These are phyloP conservation scores for Zasmidium cellare DNA, from an alignment of 2,329 filamentous ascomycete species.

Conservation along the genomic window DNA sequence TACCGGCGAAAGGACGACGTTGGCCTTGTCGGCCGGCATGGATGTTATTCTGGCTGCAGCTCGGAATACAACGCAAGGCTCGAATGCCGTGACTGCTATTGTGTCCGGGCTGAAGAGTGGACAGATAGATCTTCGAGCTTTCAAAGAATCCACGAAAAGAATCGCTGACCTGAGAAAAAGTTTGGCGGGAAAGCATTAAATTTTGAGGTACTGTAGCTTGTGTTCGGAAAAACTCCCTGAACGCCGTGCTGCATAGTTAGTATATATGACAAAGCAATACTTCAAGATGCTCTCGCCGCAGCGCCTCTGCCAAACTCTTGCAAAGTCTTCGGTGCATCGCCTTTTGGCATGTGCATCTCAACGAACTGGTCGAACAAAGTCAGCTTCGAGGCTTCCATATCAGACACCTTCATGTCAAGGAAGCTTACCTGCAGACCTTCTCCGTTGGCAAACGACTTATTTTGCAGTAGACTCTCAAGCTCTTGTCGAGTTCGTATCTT, in stretches of 20 bases:
- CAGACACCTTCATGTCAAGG: neutral
- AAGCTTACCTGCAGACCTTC: slow-evolving; percentile 6
- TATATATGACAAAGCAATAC: neutral
- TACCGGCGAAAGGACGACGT: slow-evolving; percentile 12
- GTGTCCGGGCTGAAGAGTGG: slow-evolving; percentile 11
- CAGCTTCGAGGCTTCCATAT: too few species aligned
- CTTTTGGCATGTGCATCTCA: slow-evolving; percentile 17
- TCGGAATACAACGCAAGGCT: slow-evolving; percentile 12
- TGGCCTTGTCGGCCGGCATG: slow-evolving; percentile 17
- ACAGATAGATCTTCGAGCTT: slow-evolving; percentile 11
- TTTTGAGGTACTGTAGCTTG: too few species aligned
- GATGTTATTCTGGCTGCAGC: slow-evolving; percentile 17
- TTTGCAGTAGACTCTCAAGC: slow-evolving; percentile 8
- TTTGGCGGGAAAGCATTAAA: neutral
- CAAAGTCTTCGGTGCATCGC: slow-evolving; percentile 15
- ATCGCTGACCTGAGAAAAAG: slow-evolving; percentile 8
- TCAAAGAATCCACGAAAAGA: slow-evolving; percentile 13
- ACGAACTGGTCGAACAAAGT: slow-evolving; percentile 5
- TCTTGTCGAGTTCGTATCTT: slow-evolving; percentile 11
- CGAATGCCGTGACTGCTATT: slow-evolving; percentile 10
- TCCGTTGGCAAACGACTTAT: slow-evolving; percentile 9
- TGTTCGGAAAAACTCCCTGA: too few species aligned
- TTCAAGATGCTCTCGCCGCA: neutral
- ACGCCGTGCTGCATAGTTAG: neutral
- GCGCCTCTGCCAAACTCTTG: slow-evolving; percentile 6